Percentiles rank a stretch among this genome's conserved stretches.
These are phyloP conservation scores for Leishmania martiniquensis DNA, from an alignment of 208 protist species.

Conservation along the genomic window DNA sequence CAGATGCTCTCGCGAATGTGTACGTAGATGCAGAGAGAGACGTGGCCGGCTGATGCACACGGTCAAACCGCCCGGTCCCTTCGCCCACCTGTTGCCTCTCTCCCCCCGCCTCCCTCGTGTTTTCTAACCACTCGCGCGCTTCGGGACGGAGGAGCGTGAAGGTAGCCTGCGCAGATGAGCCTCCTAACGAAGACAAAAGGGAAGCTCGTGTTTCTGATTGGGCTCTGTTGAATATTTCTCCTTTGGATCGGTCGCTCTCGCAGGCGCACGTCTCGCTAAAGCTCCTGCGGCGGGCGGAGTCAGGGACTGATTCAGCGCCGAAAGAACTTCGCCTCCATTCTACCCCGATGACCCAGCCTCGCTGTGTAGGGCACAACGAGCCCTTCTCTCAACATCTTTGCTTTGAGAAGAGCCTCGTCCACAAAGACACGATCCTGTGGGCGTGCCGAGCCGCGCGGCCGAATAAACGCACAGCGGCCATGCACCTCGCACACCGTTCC, in stretches of 20 bases:
- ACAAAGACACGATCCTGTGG: conserved; percentile 54
- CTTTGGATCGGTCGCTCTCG: neutral
- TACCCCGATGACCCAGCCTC: conserved; percentile 17
- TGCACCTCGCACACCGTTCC: conserved; percentile 67
- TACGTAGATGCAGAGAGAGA: neutral
- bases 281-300: neutral
- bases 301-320: neutral
- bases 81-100: neutral
- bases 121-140: neutral
- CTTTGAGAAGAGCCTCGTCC: conserved; percentile 17
- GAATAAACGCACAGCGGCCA: conserved; percentile 58
- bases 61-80: too few species aligned
- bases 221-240: neutral
- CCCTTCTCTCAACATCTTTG: conserved; percentile 17
- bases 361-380: conserved; percentile 31
- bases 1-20: neutral
- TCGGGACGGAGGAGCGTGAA: neutral
- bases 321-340: conserved; percentile 25
- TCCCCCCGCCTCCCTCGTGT: neutral
- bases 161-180: neutral
- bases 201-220: neutral
- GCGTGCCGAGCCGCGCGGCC: conserved; percentile 49
- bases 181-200: neutral
- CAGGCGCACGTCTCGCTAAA: neutral
- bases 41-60: neutral